phyloP scores from a whole-genome alignment of 768 basidiomycete genomes.

The Rhodotorula paludigena region DNA sequence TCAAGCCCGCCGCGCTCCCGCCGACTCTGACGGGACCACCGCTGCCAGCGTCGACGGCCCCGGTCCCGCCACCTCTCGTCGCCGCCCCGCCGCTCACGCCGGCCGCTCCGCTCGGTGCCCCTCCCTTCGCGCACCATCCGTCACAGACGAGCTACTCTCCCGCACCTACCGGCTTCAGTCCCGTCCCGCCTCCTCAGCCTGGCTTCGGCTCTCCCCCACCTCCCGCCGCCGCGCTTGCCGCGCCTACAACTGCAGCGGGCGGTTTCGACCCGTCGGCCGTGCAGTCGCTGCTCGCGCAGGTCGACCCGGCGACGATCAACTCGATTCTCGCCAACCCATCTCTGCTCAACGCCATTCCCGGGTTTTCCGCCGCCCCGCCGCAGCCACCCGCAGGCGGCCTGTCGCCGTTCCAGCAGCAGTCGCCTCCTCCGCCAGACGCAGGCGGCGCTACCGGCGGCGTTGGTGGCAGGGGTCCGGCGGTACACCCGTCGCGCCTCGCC shows the following conservation, averaged over 20 bases:
- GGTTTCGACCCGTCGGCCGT: constrained; percentile 5
- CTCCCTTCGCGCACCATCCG: not conserved
- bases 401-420: not conserved
- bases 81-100: too few relatives aligned
- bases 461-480: not conserved
- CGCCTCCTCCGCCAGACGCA: not conserved
- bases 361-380: not conserved
- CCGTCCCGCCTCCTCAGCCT: not conserved
- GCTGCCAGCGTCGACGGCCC: not conserved
- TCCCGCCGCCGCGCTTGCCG: not conserved
- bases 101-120: not conserved
- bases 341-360: not conserved
- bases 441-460: not conserved
- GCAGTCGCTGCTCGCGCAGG: constrained; percentile 7
- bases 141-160: not conserved
- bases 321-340: constrained; percentile 22
- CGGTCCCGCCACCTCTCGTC: not conserved
- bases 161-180: not conserved
- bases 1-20: not conserved
- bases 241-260: not conserved
- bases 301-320: constrained; percentile 11
- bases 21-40: not conserved
- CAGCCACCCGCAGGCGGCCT: not conserved
- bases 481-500: not conserved
- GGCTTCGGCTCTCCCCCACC: not conserved